A percentile compares a stretch with the other conserved stretches of the same genome.
phyloP scores from a whole-genome alignment of 352 stramenopile genomes.

The Thraustochytrium striatum region DNA sequence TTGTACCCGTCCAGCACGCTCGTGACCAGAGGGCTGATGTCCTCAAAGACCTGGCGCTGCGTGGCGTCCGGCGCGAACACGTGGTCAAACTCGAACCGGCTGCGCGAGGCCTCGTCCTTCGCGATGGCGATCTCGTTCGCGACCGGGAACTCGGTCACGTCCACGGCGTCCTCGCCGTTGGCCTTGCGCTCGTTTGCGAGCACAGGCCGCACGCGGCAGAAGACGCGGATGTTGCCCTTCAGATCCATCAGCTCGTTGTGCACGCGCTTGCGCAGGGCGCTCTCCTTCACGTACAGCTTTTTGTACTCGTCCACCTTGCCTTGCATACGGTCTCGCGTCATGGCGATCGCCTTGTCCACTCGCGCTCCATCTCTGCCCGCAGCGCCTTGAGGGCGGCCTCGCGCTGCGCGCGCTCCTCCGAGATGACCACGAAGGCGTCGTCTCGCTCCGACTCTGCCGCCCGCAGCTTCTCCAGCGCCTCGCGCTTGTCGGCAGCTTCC shows the following conservation, averaged over 20 bases:
- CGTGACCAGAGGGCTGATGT: constrained; percentile 74
- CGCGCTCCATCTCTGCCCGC: not conserved
- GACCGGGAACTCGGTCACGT: constrained; percentile 27
- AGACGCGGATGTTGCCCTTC: constrained; percentile 93
- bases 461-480: not conserved
- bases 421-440: not conserved
- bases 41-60: constrained; percentile 80
- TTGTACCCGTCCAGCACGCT: constrained; percentile 88
- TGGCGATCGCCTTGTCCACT: not conserved
- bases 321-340: too few relatives aligned
- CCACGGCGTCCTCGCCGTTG: not conserved
- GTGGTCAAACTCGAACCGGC: constrained; percentile 66
- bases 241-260: constrained; percentile 73
- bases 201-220: constrained; percentile 84
- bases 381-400: not conserved
- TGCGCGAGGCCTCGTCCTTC: constrained; percentile 20
- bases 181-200: constrained; percentile 63
- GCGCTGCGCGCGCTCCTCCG: not conserved
- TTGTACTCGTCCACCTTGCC: constrained; percentile 19
- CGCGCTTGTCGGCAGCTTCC: too few relatives aligned
- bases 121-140: constrained; percentile 27
- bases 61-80: constrained; percentile 74
- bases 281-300: constrained; percentile 11
- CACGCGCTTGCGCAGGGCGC: constrained; percentile 29
- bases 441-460: not conserved